Conservation (phyloP, 176 grass and related monocot species). For the Hyparrhenia diplandra region DNA sequence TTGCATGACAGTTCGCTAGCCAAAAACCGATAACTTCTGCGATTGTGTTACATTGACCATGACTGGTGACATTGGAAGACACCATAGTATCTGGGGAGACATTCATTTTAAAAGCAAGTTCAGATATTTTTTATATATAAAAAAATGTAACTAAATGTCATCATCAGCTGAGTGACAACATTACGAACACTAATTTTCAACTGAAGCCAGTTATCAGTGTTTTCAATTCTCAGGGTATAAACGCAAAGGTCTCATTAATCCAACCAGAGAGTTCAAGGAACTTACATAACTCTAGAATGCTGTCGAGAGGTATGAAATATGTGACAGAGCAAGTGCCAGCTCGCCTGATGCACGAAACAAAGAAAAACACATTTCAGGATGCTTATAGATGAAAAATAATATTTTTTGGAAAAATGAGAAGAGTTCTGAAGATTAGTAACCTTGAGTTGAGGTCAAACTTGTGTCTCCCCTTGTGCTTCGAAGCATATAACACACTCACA, state of each 20-base stretch:
- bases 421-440: slow-evolving; percentile 36
- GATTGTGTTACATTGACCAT: slow-evolving; percentile 61
- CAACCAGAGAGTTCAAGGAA: slow-evolving; percentile 44
- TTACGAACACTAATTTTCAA: too few relatives aligned
- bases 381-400: slow-evolving; percentile 6
- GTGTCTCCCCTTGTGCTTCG: slow-evolving; percentile 92
- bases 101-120: slow-evolving; percentile 31
- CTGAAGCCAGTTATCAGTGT: too few relatives aligned
- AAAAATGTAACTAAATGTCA: slow-evolving; percentile 8
- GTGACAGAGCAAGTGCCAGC: slow-evolving; percentile 84
- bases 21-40: slow-evolving; percentile 55
- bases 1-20: slow-evolving; percentile 68
- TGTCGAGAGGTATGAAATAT: slow-evolving; percentile 87
- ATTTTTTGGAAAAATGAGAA: background rate
- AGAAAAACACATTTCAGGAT: background rate
- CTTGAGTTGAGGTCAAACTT: slow-evolving; percentile 87
- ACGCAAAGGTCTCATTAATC: slow-evolving; percentile 80
- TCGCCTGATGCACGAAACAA: slow-evolving; percentile 63
- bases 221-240: slow-evolving; percentile 26
- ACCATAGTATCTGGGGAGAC: slow-evolving; percentile 38
- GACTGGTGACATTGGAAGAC: slow-evolving; percentile 34
- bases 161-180: background rate
- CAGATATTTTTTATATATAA: background rate
- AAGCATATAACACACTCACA: slow-evolving; percentile 91
- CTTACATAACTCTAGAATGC: slow-evolving; percentile 25